Evolutionary conservation across 148 eudicot genomes (phyloP).

Genomic region (Vaccinium macrocarpon): DNA sequence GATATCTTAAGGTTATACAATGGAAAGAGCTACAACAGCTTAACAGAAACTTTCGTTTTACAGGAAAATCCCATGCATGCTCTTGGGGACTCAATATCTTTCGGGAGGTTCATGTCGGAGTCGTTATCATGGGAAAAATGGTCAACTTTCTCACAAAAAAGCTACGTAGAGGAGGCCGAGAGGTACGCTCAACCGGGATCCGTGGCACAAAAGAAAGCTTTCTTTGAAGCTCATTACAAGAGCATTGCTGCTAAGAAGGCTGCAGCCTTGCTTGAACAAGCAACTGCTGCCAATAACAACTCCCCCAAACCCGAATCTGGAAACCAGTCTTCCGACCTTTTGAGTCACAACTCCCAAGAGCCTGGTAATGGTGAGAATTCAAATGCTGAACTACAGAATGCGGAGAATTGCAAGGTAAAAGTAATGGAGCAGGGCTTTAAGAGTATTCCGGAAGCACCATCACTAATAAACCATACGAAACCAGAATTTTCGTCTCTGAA

Average conservation of each 20-base stretch:
- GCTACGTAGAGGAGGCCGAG: constrained; percentile 78
- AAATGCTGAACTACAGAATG: neutral
- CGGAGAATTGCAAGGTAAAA: constrained; percentile 12
- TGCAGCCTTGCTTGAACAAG: constrained; percentile 69
- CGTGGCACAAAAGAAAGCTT: constrained; percentile 89
- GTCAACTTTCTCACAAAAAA: constrained; percentile 72
- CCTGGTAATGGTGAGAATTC: constrained; percentile 20
- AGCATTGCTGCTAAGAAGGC: constrained; percentile 90
- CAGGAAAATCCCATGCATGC: constrained; percentile 59
- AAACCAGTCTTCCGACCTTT: constrained; percentile 6
- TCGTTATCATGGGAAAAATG: constrained; percentile 87
- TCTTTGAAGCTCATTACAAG: constrained; percentile 96
- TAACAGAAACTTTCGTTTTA: neutral
- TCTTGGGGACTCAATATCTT: constrained; percentile 68
- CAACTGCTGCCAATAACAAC: constrained; percentile 23
- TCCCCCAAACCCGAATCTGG: neutral
- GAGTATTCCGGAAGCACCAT: constrained; percentile 25
- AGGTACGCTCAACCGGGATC: constrained; percentile 82
- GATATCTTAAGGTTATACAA: neutral
- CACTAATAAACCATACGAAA: constrained; percentile 39
- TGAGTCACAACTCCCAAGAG: neutral
- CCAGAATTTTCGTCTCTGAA: constrained; percentile 46
- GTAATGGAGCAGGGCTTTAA: constrained; percentile 10
- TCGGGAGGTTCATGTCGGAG: constrained; percentile 73
- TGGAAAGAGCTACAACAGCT: neutral